Base-by-base conservation (phyloP, 176 grass and related monocot species). In the Lolium rigidum region DNA sequence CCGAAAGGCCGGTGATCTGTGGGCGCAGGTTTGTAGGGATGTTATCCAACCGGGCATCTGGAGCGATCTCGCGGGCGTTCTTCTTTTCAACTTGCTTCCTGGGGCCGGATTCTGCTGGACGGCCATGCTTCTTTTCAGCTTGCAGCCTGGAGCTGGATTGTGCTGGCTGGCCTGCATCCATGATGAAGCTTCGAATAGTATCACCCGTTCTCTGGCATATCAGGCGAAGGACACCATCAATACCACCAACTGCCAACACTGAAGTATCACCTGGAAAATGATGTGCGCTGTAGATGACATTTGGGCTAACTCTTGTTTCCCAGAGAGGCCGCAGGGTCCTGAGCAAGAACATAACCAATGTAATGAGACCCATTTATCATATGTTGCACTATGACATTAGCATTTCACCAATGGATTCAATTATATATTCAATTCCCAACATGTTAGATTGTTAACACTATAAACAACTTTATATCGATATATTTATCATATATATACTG, bases 221-320 rank as follows among this genome's bases (percentile, higher is more conserved):
- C 47, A 98, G 79, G 25, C 91, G 96, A 69, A 98, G 93, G 20
- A 98, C 85, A 10, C 96, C 93, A 10, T 95, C 96, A 1, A 98
- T 87, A 49, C 96, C 93, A 41, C 96, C 93, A 61, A 92, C 55
- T 18, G 76, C 96, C 65, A 98, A 82, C 0, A 43, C 89, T 11
- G 88, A 80, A 11, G 38, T 88, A 65, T 95, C 96, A 56, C 84
- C 91, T 1, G 77, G 69, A 76, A 98, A 75, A 80, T 98, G 96
- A 72, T 95, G 83, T 22, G 41, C 38, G 3, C 80, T 86, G 67
- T 98, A 98, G 63, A 98, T 88, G 77, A 98, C 96, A 65, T 95
- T 98, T 56, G 96, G 93, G 83, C 96, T 98, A 48, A 92, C 90
- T 80, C 96, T 87, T 37, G 49, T 87, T 86, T 98, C 96, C 96